Conservation (phyloP, 2,329 filamentous ascomycete genomes). For the Xylaria hypoxylon region DNA sequence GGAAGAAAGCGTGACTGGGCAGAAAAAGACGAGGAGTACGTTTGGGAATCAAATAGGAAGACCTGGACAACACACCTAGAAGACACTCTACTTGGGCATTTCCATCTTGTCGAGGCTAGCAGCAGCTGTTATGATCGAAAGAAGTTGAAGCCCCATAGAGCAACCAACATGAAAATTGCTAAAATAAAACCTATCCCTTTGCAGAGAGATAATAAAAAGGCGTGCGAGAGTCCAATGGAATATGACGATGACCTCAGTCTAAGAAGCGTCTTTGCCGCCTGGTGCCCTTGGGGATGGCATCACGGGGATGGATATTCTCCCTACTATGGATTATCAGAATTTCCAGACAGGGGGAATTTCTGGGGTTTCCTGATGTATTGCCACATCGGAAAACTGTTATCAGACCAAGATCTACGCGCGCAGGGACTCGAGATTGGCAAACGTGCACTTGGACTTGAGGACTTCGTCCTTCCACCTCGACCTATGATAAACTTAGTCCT, state of each 20-base stretch:
- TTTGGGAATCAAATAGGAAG: slow-evolving; percentile 1
- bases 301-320: neutral
- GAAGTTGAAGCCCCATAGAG: neutral
- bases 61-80: neutral
- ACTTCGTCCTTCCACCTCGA: slow-evolving; percentile 32
- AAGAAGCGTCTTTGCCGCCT: neutral
- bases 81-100: neutral
- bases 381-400: slow-evolving; percentile 36
- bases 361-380: slow-evolving; percentile 43
- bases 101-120: neutral
- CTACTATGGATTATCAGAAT: neutral
- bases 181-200: neutral
- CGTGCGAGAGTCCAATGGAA: too few relatives aligned
- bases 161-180: neutral
- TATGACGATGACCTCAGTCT: neutral
- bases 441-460: neutral
- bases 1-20: slow-evolving; percentile 55
- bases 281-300: neutral
- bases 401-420: slow-evolving; percentile 36
- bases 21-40: neutral
- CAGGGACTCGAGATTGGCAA: slow-evolving; percentile 33
- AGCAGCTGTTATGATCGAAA: neutral
- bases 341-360: neutral
- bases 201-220: neutral
- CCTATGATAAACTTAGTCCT: slow-evolving; percentile 39